phyloP scores from a whole-genome alignment of 1,284 basidiomycete genomes.

The Cystobasidium sp. region DNA sequence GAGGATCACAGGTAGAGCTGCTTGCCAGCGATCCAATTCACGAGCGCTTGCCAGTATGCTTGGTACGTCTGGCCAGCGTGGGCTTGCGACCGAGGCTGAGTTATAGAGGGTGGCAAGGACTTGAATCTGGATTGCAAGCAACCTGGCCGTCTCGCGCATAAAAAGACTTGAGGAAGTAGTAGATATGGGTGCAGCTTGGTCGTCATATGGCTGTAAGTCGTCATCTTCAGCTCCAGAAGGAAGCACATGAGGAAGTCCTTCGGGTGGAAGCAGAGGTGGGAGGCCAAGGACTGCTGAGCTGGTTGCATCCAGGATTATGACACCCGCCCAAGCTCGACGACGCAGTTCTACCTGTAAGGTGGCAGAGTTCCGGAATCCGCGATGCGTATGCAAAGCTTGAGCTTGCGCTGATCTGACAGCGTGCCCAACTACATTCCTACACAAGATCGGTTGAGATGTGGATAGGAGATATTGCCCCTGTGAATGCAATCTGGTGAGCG shows the following conservation, averaged over 20 bases:
- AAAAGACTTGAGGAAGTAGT: slow-evolving; percentile 2
- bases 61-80: slow-evolving; percentile 9
- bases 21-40: not conserved
- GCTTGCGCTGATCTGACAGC: slow-evolving; percentile 16
- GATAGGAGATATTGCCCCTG: slow-evolving; percentile 20
- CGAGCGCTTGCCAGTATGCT: slow-evolving; percentile 2
- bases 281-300: slow-evolving; percentile 8
- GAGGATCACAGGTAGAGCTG: not conserved
- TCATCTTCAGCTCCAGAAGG: slow-evolving; percentile 12
- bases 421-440: slow-evolving; percentile 10
- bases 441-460: slow-evolving; percentile 4
- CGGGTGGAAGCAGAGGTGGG: slow-evolving; percentile 3
- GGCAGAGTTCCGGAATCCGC: not conserved
- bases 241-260: not conserved
- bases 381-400: not conserved
- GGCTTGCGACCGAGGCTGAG: not conserved
- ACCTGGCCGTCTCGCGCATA: slow-evolving; percentile 2
- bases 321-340: slow-evolving; percentile 7
- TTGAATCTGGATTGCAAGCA: slow-evolving; percentile 15
- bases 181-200: not conserved
- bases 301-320: slow-evolving; percentile 14
- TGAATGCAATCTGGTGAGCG: not conserved
- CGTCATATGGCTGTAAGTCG: not conserved
- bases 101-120: slow-evolving; percentile 11
- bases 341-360: not conserved